Base-by-base conservation (phyloP, 768 basidiomycete species). In the Punctularia strigosozonata region DNA sequence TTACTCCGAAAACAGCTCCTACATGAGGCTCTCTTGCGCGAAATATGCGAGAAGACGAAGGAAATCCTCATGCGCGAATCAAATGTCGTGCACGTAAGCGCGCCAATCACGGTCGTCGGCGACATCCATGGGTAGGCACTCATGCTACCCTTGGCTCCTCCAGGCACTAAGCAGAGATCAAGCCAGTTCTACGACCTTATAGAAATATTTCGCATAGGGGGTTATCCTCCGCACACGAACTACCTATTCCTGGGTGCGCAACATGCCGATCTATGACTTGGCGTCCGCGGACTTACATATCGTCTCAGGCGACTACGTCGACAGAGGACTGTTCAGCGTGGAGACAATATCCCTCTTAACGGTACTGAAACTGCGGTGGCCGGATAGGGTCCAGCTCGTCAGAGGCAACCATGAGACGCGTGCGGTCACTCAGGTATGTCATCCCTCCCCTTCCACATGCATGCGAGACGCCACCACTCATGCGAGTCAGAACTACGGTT, bases 11-110 rank as follows among this genome's bases (percentile, higher is more conserved):
- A 95, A 65, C 91, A 95, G 47, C 77, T 99, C 12, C 68, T 99
- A 4, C 92, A 92, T 50, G 94, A 98, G 63, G 84, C 89, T 2
- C 70, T 98, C 20, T 60, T 99, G 31, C 81, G 91, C 37, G 94
- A 99, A 69, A 97, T 99, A 73, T 98, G 95, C 69, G 94, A 95
- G 55, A 98, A 98, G 65, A 95, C 94, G 13, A 99, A 98, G 57
- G 95, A 99, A 57, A 89, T 99, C 0, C 79, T 99, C 41, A 98
- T 98, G 95, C 70, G 90, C 45, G 95, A 99, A 65, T 90, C 86
- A 43, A 99, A 99, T 53, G 95, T 99, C 42, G 91, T 98, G 5
- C 95, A 98, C 53, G 84, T 99, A 48, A 83, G 78, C 46, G 85
- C 94, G 4, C 95, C 95, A 15, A 90, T 98, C 25, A 99, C 95